Conservation (phyloP, 768 basidiomycete species). For the Coprinellus aureogranulatus region DNA sequence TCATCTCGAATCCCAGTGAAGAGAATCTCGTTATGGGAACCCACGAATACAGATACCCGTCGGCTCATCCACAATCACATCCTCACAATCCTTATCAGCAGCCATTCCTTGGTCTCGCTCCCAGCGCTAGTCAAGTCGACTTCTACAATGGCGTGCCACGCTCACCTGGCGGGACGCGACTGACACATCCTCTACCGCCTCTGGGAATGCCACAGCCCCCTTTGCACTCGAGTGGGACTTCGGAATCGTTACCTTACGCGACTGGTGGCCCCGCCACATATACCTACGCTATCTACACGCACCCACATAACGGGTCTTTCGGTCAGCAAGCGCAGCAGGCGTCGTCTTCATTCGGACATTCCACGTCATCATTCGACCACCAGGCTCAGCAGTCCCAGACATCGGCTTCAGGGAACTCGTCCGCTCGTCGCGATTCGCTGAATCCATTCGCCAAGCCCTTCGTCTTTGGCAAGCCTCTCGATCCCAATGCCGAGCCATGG, state of each 20-base stretch:
- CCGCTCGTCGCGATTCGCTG: conserved; percentile 38
- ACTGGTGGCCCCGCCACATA: conserved; percentile 16
- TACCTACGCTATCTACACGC: neutral
- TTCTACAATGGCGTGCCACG: conserved; percentile 8
- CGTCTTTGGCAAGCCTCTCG: conserved; percentile 57
- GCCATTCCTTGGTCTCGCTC: conserved; percentile 9
- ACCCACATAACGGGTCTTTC: conserved; percentile 8
- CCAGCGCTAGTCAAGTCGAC: neutral
- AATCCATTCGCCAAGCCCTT: conserved; percentile 86
- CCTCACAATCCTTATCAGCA: conserved; percentile 1
- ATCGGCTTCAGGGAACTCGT: neutral
- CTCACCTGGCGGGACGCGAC: conserved; percentile 7
- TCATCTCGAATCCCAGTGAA: conserved; percentile 86
- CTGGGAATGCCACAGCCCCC: conserved; percentile 55
- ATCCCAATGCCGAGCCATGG: neutral
- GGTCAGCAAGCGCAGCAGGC: conserved; percentile 16
- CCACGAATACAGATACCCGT: conserved; percentile 9
- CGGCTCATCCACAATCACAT: neutral
- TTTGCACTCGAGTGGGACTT: conserved; percentile 65
- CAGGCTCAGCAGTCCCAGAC: neutral
- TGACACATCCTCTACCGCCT: conserved; percentile 20
- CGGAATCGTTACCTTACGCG: conserved; percentile 29
- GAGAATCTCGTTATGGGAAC: conserved; percentile 46
- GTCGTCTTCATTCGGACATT: conserved; percentile 17
- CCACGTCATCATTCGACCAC: neutral